A percentile compares a stretch with the other conserved stretches of the same genome.
phyloP scores from a whole-genome alignment of 2,329 filamentous ascomycete genomes.

The Dothidotthia symphoricarpi region DNA sequence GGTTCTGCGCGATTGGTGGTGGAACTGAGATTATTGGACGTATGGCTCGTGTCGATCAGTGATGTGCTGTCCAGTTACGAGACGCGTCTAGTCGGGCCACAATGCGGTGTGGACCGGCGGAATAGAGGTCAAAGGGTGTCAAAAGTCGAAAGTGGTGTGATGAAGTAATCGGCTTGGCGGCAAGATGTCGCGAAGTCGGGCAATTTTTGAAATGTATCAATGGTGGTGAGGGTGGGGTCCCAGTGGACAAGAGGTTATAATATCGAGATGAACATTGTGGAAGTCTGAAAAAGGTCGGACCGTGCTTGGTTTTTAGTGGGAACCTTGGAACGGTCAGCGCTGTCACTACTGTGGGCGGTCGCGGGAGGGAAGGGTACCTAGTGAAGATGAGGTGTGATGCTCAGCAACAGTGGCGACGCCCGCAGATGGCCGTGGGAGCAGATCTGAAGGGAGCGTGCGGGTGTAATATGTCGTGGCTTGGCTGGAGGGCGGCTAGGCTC shows the following conservation, averaged over 20 bases:
- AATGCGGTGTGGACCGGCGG: too few species aligned
- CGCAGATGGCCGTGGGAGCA: slow-evolving; percentile 12
- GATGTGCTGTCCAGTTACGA: too few species aligned
- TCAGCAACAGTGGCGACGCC: slow-evolving; percentile 36
- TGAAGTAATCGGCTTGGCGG: too few species aligned
- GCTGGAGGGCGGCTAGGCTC: slow-evolving; percentile 8
- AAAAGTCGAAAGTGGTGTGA: neutral
- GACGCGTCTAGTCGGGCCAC: too few species aligned
- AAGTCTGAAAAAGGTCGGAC: slow-evolving; percentile 28
- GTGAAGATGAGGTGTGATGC: slow-evolving; percentile 33
- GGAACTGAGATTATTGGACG: slow-evolving; percentile 9
- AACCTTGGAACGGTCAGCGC: slow-evolving; percentile 22
- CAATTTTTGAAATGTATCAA: slow-evolving; percentile 12
- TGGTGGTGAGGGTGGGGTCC: slow-evolving; percentile 29
- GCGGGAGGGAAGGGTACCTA: slow-evolving; percentile 31
- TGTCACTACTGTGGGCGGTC: slow-evolving; percentile 18
- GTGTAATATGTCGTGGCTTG: slow-evolving; percentile 6
- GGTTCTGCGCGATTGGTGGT: slow-evolving; percentile 1
- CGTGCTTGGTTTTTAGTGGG: slow-evolving; percentile 26
- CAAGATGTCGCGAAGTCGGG: neutral
- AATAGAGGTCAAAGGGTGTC: too few species aligned
- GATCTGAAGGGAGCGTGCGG: slow-evolving; percentile 17
- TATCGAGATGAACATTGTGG: slow-evolving; percentile 38
- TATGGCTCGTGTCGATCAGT: slow-evolving; percentile 5
- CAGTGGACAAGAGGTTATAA: slow-evolving; percentile 41